Conservation (phyloP, 495 filamentous ascomycete species). For the Hyaloscypha finlandica region DNA sequence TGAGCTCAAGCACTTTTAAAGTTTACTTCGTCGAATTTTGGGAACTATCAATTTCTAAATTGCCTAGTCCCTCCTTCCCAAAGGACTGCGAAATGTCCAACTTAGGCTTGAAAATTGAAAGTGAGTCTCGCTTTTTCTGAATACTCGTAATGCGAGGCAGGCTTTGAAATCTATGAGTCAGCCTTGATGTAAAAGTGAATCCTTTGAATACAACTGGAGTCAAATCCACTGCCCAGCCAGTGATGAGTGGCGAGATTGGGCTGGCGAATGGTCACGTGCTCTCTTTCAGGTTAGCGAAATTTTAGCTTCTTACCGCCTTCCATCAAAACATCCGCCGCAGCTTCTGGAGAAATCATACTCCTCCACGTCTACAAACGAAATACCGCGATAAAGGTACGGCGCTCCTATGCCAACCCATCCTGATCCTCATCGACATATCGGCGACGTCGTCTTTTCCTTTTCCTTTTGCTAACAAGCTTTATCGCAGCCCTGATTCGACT, state of each 20-base stretch:
- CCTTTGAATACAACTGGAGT: neutral
- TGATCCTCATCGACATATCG: neutral
- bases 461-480: slow-evolving; percentile 28
- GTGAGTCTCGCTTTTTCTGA: too few relatives aligned
- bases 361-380: slow-evolving; percentile 30
- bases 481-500: slow-evolving; percentile 25
- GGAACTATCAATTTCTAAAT: too few relatives aligned
- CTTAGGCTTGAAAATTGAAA: too few relatives aligned
- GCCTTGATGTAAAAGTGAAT: neutral
- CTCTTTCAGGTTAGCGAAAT: slow-evolving; percentile 16
- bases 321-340: slow-evolving; percentile 24
- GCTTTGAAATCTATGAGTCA: neutral
- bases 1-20: too few relatives aligned
- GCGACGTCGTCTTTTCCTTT: neutral
- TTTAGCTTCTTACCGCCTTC: slow-evolving; percentile 11
- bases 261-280: neutral
- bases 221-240: neutral
- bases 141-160: neutral
- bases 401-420: neutral
- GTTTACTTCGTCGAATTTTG: too few relatives aligned
- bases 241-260: too few relatives aligned
- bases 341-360: slow-evolving; percentile 23
- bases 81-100: too few relatives aligned
- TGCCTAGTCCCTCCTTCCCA: too few relatives aligned
- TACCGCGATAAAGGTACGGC: slow-evolving; percentile 16